phyloP scores from a whole-genome alignment of 1,284 basidiomycete species.

The Melanopsichium pennsylvanicum region DNA sequence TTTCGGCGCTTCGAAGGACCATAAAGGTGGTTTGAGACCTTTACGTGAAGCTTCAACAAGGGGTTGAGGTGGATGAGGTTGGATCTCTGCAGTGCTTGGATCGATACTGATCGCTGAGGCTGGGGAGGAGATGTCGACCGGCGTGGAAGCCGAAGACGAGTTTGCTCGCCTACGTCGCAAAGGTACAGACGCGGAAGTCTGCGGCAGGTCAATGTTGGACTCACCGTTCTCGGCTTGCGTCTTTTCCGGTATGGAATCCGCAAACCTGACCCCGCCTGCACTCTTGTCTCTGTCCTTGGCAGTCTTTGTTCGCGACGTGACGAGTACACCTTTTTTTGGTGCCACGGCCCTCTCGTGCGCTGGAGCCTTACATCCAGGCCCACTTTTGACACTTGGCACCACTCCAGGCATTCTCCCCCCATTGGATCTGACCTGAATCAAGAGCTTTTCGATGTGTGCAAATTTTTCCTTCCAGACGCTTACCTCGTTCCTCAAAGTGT shows the following conservation, averaged over 20 bases:
- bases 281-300: constrained; percentile 15
- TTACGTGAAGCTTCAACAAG: constrained; percentile 10
- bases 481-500: constrained; percentile 39
- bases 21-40: constrained; percentile 20
- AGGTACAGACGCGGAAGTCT: constrained; percentile 15
- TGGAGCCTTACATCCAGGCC: constrained; percentile 45
- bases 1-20: constrained; percentile 16
- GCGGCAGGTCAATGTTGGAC: background rate
- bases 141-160: background rate
- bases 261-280: constrained; percentile 20
- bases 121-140: background rate
- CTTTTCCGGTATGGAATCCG: constrained; percentile 2
- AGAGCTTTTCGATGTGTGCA: constrained; percentile 28
- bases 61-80: background rate
- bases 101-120: background rate
- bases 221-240: background rate
- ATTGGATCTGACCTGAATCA: constrained; percentile 20
- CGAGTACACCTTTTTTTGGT: constrained; percentile 28
- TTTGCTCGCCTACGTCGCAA: constrained; percentile 1
- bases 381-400: constrained; percentile 18
- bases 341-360: constrained; percentile 30
- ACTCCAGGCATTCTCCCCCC: constrained; percentile 14
- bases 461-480: constrained; percentile 35
- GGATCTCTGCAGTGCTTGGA: background rate
- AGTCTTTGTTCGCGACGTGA: constrained; percentile 12